Evolutionary conservation across 192 early-diverging fungal genomes (phyloP).

Genomic region (Lunasporangiospora selenospora): DNA sequence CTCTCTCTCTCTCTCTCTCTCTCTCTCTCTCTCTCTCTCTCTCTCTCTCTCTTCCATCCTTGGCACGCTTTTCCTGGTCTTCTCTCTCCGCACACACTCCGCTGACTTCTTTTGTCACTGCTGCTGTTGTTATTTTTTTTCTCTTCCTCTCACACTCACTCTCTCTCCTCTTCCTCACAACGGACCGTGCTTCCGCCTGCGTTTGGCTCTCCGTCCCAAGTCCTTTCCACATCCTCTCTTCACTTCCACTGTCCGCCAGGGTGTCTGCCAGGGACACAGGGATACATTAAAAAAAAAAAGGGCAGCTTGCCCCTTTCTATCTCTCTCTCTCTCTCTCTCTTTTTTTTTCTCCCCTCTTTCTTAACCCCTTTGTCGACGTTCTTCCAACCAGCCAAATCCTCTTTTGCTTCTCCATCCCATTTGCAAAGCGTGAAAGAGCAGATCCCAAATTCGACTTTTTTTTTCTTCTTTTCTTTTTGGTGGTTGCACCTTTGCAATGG

Average conservation of each 20-base stretch:
- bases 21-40: background rate
- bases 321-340: background rate
- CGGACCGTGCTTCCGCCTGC: background rate
- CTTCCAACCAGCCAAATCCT: background rate
- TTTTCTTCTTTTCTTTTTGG: background rate
- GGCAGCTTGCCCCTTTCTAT: background rate
- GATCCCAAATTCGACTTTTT: no score
- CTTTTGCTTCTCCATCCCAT: no score
- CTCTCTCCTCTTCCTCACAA: background rate
- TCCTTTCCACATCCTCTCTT: no score
- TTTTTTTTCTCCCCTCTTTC: background rate
- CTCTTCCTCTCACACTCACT: background rate
- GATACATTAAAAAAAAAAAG: background rate
- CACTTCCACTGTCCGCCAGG: background rate
- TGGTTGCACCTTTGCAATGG: conserved; percentile 12
- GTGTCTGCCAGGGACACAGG: background rate
- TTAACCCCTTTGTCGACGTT: background rate
- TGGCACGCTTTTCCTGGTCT: no score
- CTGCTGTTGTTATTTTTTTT: background rate
- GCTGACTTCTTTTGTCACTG: background rate
- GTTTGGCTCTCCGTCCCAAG: no score
- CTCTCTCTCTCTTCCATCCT: conserved; percentile 1
- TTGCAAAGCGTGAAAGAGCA: no score
- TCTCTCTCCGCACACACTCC: no score
- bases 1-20: background rate